phyloP scores from a whole-genome alignment of 148 eudicot genomes.

The Suaeda aralocaspica region DNA sequence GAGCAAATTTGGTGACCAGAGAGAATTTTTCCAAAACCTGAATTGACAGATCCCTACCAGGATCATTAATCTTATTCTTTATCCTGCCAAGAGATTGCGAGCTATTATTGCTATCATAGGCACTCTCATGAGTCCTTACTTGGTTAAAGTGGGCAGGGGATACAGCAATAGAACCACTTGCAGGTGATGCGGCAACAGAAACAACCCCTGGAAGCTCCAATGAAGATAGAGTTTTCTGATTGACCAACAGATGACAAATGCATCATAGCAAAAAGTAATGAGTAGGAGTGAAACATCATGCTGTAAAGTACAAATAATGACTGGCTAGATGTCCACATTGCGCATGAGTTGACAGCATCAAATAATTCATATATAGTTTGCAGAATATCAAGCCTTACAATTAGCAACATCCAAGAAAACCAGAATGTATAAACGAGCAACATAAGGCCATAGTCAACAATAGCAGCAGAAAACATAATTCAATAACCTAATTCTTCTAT shows the following conservation, averaged over 20 bases:
- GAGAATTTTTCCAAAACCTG: constrained; percentile 96
- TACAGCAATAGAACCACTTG: constrained; percentile 35
- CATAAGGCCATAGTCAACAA: neutral
- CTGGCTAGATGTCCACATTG: neutral
- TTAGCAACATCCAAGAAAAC: neutral
- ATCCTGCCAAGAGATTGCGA: constrained; percentile 46
- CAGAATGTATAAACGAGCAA: neutral
- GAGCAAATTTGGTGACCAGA: constrained; percentile 93
- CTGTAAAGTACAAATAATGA: neutral
- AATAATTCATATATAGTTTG: neutral
- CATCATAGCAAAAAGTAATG: constrained; percentile 1
- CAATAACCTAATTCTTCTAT: neutral
- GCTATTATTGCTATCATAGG: constrained; percentile 35
- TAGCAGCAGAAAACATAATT: neutral
- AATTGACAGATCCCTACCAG: constrained; percentile 84
- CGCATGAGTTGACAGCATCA: neutral
- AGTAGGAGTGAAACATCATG: neutral
- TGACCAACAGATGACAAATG: neutral
- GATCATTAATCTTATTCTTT: constrained; percentile 71
- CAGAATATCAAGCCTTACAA: neutral
- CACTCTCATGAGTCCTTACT: constrained; percentile 34
- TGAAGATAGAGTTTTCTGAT: constrained; percentile 85
- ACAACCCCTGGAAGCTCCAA: constrained; percentile 83
- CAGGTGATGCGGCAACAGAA: constrained; percentile 49
- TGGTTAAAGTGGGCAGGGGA: constrained; percentile 36